Evolutionary conservation across 345 rosid genomes (phyloP).

Genomic region (Salix exigua): DNA sequence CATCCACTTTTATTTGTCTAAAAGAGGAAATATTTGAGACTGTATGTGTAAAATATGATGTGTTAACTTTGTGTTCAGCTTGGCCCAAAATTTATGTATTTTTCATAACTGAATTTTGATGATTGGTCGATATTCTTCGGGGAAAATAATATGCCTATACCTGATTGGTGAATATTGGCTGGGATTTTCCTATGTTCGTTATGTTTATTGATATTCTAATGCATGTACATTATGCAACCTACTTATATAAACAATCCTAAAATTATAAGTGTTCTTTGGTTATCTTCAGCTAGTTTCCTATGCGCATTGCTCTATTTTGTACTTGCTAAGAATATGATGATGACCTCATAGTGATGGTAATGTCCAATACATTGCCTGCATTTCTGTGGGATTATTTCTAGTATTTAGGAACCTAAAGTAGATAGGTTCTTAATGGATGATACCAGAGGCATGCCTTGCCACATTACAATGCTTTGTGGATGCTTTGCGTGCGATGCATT

Average conservation of each 20-base stretch:
- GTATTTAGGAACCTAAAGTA: neutral
- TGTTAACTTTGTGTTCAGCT: neutral
- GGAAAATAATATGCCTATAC: neutral
- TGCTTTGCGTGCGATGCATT: neutral
- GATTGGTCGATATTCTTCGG: neutral
- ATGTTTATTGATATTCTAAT: neutral
- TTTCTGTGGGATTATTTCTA: neutral
- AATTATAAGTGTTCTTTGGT: neutral
- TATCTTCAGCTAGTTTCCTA: neutral
- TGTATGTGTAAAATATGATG: neutral
- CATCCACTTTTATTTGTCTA: neutral
- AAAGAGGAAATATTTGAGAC: neutral
- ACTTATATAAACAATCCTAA: neutral
- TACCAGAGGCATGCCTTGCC: neutral
- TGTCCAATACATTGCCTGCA: neutral
- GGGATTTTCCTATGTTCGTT: neutral
- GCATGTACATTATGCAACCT: neutral
- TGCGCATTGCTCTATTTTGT: neutral
- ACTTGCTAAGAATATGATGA: neutral
- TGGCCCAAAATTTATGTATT: neutral
- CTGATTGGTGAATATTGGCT: neutral
- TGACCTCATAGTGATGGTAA: neutral
- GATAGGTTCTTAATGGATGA: neutral
- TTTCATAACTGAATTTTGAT: neutral
- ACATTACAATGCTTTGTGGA: neutral